Evolutionary conservation across 2,329 filamentous ascomycete genomes (phyloP), one percentile per base, ranked within the genome.

Genomic region (Sporothrix pallida): DNA sequence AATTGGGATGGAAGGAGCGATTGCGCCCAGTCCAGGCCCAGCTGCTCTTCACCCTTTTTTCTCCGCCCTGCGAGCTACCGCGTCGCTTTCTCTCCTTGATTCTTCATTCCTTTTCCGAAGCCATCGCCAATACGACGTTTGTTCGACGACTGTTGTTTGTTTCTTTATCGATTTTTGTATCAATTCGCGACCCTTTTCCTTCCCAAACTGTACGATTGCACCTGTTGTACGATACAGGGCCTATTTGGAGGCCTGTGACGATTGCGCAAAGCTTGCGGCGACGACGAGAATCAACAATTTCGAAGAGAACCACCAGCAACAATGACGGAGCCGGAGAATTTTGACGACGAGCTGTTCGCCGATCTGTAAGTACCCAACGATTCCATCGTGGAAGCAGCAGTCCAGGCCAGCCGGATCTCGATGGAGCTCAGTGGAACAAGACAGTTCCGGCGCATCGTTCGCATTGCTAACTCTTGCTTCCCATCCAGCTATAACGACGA

Each of bases 261-360:
- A 37, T 37, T 37, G 31, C 31, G 31, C 4, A 37, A 37, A 37
- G 31, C 31, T 37, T 37, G 31, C 31, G 31, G 31, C 4, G 31
- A 37, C 31, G 31, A 37, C 31, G 31, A 7, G 31, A 37, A 17
- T 3, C 44, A 56, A 62, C 52, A 56, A 17, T 62, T 62, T 1
- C 3, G 17, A 63, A 20, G 17, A 42, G 4, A 69, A 50, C 54
- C 67, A 52, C 9, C 37, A 50, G 13, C 56, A 20, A 77, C 52
- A 7, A 94, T 94, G 92, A 89, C 92, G 46, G 93, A 95, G 79
- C 85, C 88, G 72, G 92, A 93, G 78, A 92, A 92, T 77, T 89
- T 93, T 78, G 93, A 97, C 77, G 93, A 97, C 80, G 93, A 97
- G 87, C 92, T 97, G 81, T 97, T 97, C 82, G 93, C 93, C 79